Evolutionary conservation across 2,329 filamentous ascomycete species (phyloP).

Genomic region (Drechslerella dactyloides): DNA sequence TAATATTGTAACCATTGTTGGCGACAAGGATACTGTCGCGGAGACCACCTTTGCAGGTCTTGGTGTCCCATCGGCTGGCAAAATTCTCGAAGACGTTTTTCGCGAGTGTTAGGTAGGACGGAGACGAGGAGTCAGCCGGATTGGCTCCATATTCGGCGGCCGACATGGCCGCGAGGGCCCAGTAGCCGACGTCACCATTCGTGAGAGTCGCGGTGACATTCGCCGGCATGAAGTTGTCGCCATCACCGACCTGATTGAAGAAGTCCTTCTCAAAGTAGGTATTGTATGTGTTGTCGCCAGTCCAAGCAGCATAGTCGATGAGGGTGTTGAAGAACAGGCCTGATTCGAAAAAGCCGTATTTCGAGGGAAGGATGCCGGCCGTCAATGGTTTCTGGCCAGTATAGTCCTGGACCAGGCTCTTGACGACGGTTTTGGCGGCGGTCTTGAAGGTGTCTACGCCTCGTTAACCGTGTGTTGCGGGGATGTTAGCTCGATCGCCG

Average conservation of each 20-base stretch:
- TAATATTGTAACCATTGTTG: constrained; percentile 81
- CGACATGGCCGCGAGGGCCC: constrained; percentile 71
- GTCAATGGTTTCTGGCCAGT: constrained; percentile 27
- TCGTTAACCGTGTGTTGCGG: constrained; percentile 32
- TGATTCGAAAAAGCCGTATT: constrained; percentile 33
- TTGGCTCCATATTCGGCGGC: constrained; percentile 73
- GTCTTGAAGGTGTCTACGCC: constrained; percentile 24
- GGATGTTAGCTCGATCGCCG: constrained; percentile 21
- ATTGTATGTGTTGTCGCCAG: constrained; percentile 36
- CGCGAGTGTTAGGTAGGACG: constrained; percentile 71
- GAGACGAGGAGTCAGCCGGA: constrained; percentile 65
- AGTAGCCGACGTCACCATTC: constrained; percentile 78
- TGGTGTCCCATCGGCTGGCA: constrained; percentile 71
- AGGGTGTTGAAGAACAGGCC: constrained; percentile 43
- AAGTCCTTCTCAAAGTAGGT: constrained; percentile 39
- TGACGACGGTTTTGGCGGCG: constrained; percentile 26
- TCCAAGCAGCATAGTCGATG: constrained; percentile 42
- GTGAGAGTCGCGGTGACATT: neutral
- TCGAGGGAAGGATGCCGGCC: constrained; percentile 21
- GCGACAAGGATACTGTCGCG: constrained; percentile 79
- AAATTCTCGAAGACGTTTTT: constrained; percentile 76
- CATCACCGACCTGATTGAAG: constrained; percentile 25
- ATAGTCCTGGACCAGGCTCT: constrained; percentile 30
- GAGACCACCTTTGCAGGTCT: constrained; percentile 73
- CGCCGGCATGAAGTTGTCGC: constrained; percentile 23